Conservation (phyloP, 768 basidiomycete species). For the Pleurotus tuber-regium region DNA sequence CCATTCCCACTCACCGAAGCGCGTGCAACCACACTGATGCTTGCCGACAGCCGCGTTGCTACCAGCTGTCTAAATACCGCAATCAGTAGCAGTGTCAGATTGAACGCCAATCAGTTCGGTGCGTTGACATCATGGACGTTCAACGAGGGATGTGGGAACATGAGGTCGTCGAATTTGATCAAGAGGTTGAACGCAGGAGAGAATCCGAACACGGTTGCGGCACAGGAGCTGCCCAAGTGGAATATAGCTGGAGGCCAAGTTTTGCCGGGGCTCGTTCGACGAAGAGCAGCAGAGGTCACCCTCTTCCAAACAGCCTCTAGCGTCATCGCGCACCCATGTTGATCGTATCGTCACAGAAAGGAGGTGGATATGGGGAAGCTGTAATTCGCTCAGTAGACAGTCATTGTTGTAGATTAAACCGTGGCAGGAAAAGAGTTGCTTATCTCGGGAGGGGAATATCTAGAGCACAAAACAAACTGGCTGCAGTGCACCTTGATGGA, state of each 20-base stretch:
- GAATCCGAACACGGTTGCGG: slow-evolving; percentile 30
- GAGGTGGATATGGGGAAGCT: no score
- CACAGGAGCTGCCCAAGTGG: slow-evolving; percentile 30
- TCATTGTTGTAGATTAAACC: background rate
- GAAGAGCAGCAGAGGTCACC: slow-evolving; percentile 28
- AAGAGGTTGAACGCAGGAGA: slow-evolving; percentile 29
- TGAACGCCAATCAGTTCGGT: slow-evolving; percentile 34
- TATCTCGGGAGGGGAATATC: no score
- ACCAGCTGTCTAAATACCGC: slow-evolving; percentile 27
- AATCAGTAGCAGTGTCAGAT: slow-evolving; percentile 20
- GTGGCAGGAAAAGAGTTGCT: no score
- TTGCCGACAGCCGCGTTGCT: slow-evolving; percentile 24
- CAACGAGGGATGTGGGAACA: slow-evolving; percentile 27
- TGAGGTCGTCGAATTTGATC: slow-evolving; percentile 25
- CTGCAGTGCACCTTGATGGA: no score
- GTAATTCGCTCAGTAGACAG: background rate
- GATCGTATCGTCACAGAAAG: no score
- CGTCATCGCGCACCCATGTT: slow-evolving; percentile 23
- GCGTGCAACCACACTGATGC: slow-evolving; percentile 26
- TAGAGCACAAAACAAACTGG: no score
- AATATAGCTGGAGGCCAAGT: slow-evolving; percentile 25
- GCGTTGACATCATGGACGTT: slow-evolving; percentile 30
- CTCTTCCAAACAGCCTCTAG: slow-evolving; percentile 29
- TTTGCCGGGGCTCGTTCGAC: slow-evolving; percentile 23
- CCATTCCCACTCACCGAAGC: slow-evolving; percentile 30